Conservation (phyloP, 768 basidiomycete genomes). For the Pleurotus salmoneostramineus region DNA sequence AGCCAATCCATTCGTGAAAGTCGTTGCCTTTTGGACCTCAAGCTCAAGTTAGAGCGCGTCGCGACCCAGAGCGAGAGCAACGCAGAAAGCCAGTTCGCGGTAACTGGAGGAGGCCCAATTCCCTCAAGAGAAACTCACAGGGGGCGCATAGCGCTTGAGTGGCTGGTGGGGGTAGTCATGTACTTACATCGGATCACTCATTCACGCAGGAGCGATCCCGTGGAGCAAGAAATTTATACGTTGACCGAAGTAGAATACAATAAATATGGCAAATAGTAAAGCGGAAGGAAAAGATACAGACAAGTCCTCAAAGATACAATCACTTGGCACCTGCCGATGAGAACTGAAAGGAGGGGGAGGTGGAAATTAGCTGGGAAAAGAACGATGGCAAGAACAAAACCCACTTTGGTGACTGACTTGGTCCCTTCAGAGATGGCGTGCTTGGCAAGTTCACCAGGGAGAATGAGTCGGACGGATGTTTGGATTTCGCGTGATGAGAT, state of each 20-base stretch:
- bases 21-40: no score
- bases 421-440: conserved; percentile 15
- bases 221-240: no score
- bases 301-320: not conserved
- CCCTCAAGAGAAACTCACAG: no score
- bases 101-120: no score
- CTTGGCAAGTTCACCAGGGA: conserved; percentile 78
- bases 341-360: not conserved
- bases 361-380: not conserved
- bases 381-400: not conserved
- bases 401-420: conserved; percentile 12
- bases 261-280: conserved; percentile 4
- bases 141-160: no score
- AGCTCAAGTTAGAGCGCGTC: no score
- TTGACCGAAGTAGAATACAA: conserved; percentile 6
- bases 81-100: no score
- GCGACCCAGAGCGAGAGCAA: no score
- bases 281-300: not conserved
- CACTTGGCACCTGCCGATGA: conserved; percentile 13
- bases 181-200: no score
- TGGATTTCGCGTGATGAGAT: conserved; percentile 99
- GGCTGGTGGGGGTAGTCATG: no score
- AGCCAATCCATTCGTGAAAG: no score
- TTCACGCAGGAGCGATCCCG: no score
- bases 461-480: conserved; percentile 93